Conservation (phyloP, 148 eudicot genomes). For the Chenopodium formosanum region DNA sequence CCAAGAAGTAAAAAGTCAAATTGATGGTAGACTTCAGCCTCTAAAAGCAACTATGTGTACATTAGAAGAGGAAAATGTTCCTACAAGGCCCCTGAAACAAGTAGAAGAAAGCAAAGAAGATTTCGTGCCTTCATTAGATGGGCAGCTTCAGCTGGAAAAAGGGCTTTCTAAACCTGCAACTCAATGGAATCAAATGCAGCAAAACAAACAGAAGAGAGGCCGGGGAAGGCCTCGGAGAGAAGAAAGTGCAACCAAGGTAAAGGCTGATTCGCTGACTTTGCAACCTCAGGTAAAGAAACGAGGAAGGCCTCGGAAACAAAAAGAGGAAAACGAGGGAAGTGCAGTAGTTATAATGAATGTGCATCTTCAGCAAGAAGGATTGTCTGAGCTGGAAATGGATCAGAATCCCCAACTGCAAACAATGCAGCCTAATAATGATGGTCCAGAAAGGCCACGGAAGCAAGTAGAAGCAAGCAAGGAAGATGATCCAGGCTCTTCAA, state of each 20-base stretch:
- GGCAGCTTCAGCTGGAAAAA: constrained; percentile 4
- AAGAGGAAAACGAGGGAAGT: constrained; percentile 9
- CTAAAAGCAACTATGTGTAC: not conserved
- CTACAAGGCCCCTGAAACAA: no score
- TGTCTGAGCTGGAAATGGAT: not conserved
- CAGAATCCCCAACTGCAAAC: not conserved
- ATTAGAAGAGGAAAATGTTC: not conserved
- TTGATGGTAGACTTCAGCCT: not conserved
- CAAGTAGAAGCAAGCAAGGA: not conserved
- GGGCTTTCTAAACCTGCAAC: not conserved
- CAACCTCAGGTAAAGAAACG: not conserved
- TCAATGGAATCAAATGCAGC: not conserved
- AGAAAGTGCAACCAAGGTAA: not conserved
- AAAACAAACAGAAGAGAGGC: not conserved
- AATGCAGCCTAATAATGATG: not conserved
- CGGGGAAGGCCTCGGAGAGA: constrained; percentile 2
- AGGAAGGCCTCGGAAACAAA: constrained; percentile 10
- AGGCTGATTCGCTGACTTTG: no score
- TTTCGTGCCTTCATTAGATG: not conserved
- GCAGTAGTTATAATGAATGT: not conserved
- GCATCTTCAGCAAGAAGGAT: not conserved
- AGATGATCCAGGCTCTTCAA: not conserved
- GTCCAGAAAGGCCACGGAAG: not conserved
- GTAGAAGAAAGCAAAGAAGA: not conserved
- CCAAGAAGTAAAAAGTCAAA: not conserved